phyloP scores from a whole-genome alignment of 192 early-diverging fungal species.

The Jimgerdemannia lactiflua region DNA sequence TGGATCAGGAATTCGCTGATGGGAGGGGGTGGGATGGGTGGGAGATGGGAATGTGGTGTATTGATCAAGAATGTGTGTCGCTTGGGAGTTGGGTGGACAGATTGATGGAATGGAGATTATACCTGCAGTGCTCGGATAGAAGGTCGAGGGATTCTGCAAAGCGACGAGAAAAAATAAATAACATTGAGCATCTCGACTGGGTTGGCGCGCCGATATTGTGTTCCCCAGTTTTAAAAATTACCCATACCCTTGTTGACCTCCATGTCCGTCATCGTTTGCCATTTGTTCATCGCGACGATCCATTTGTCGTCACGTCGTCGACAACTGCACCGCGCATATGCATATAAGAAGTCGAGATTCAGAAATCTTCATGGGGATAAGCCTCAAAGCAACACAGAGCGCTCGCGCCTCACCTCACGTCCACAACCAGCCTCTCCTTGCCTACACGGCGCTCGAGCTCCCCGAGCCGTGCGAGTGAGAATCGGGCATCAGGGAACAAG shows the following conservation, averaged over 20 bases:
- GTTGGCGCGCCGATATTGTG: background rate
- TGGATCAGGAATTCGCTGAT: too few relatives aligned
- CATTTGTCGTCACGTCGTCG: constrained; percentile 65
- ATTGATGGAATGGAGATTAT: constrained; percentile 1
- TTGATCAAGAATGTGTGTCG: background rate
- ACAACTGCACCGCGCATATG: constrained; percentile 56
- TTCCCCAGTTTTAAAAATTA: too few relatives aligned
- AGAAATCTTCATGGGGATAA: too few relatives aligned
- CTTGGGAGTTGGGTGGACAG: background rate
- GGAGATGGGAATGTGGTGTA: background rate
- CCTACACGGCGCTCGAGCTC: constrained; percentile 52
- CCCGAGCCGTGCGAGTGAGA: constrained; percentile 64
- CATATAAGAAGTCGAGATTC: too few relatives aligned
- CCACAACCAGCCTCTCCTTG: constrained; percentile 73
- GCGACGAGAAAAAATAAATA: background rate
- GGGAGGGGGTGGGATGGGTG: background rate
- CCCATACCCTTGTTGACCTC: constrained; percentile 62
- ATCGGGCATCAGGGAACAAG: constrained; percentile 81
- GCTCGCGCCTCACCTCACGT: constrained; percentile 57
- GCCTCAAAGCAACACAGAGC: too few relatives aligned
- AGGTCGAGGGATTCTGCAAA: constrained; percentile 45
- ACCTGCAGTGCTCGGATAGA: constrained; percentile 66
- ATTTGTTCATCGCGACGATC: constrained; percentile 98
- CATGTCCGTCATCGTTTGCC: constrained; percentile 95
- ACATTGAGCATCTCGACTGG: too few relatives aligned